Conservation (phyloP, 2,329 filamentous ascomycete genomes). For the Aurifilum marmelostoma region DNA sequence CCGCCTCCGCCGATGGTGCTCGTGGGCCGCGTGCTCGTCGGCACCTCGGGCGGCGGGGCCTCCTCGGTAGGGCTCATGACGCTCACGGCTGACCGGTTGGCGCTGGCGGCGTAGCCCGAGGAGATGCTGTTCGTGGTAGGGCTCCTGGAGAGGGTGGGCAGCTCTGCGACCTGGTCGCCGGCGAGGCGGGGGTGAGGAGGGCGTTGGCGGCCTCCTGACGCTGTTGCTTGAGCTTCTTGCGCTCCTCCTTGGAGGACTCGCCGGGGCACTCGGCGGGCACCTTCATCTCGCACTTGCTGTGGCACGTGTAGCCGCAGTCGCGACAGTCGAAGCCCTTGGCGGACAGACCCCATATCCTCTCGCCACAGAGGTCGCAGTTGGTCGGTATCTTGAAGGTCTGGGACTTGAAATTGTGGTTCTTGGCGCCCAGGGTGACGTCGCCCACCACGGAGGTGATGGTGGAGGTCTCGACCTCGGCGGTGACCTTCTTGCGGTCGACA, state of each 20-base stretch:
- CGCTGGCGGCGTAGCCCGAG: constrained; percentile 83
- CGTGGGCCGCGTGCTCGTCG: constrained; percentile 40
- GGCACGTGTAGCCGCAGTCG: constrained; percentile 97
- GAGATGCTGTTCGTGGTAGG: constrained; percentile 91
- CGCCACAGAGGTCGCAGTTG: constrained; percentile 95
- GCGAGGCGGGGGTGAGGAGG: constrained; percentile 50
- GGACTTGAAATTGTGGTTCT: constrained; percentile 97
- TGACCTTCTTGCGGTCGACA: constrained; percentile 79
- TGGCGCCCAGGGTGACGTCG: constrained; percentile 88
- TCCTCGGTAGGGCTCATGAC: constrained; percentile 57
- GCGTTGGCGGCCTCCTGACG: constrained; percentile 78
- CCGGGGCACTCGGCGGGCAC: constrained; percentile 95
- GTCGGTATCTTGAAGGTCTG: constrained; percentile 99
- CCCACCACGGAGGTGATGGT: constrained; percentile 92
- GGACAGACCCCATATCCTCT: constrained; percentile 94
- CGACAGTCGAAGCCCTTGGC: constrained; percentile 96
- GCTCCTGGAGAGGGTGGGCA: constrained; percentile 72
- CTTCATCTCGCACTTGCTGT: constrained; percentile 99
- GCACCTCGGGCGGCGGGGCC: constrained; percentile 45
- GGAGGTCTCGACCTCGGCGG: constrained; percentile 88
- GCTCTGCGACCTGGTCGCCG: constrained; percentile 57
- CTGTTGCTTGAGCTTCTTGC: constrained; percentile 88
- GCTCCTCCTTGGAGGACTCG: constrained; percentile 90
- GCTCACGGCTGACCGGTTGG: constrained; percentile 74
- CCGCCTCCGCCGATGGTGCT: constrained; percentile 38